These are phyloP conservation scores for Alternaria metachromatica DNA, from an alignment of 2,329 filamentous ascomycete species.

Conservation along the genomic window DNA sequence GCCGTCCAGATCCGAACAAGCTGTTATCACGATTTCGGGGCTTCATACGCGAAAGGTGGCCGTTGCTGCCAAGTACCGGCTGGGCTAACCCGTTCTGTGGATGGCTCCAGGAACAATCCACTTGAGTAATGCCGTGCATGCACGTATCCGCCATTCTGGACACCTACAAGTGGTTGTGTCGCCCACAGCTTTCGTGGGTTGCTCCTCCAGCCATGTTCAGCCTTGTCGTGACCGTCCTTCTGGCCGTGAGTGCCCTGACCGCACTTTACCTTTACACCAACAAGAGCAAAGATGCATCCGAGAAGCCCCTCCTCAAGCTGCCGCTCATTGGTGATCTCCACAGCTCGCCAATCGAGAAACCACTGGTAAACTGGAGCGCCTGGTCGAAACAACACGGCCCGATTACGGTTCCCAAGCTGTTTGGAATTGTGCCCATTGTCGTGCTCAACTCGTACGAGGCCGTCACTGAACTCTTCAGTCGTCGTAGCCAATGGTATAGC, in stretches of 20 bases:
- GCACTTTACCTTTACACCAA: slow-evolving; percentile 1
- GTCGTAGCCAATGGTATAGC: slow-evolving; percentile 17
- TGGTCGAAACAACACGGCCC: slow-evolving; percentile 14
- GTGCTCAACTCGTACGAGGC: slow-evolving; percentile 16
- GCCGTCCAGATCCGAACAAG: not conserved
- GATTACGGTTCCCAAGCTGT: slow-evolving; percentile 9
- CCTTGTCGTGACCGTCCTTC: not conserved
- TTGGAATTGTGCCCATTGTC: slow-evolving; percentile 15
- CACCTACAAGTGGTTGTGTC: not conserved
- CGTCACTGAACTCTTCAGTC: slow-evolving; percentile 17
- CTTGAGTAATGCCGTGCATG: slow-evolving; percentile 4
- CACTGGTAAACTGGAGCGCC: slow-evolving; percentile 11
- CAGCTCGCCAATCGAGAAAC: slow-evolving; percentile 10
- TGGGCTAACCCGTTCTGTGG: not conserved
- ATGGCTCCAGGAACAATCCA: not conserved
- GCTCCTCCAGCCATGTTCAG: slow-evolving; percentile 5
- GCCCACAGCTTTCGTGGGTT: not conserved
- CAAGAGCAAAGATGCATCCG: not conserved
- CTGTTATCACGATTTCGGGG: not conserved
- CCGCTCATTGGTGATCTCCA: slow-evolving; percentile 16
- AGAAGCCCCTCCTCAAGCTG: slow-evolving; percentile 11
- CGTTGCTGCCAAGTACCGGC: not conserved
- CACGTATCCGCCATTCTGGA: not conserved
- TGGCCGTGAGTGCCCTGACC: slow-evolving; percentile 3
- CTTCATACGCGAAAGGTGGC: not conserved